Base-by-base conservation (phyloP, 257 asterid genomes). In the Nicotiana otophora region DNA sequence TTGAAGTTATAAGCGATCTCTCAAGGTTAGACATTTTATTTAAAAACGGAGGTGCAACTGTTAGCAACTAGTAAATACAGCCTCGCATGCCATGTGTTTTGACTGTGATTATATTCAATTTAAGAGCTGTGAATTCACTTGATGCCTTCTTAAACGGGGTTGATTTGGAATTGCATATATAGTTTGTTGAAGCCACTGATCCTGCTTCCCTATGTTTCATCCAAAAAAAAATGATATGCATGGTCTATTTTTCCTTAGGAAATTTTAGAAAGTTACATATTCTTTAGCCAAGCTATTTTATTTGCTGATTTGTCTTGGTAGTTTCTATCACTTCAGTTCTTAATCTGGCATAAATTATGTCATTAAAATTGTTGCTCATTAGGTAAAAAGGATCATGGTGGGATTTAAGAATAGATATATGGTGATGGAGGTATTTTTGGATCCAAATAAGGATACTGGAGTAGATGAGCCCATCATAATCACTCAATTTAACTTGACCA, bases 371-470 rank as follows among this genome's bases (percentile, higher is more conserved):
- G 48, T 68, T 14, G 70, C 20, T n/a, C 42, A 66, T 67, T 84
- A 87, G 90, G 83, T 82, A 86, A 85, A 79, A 53, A 86, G 16
- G 80, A 64, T 79, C 81, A 96, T 96, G 99, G 98, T 96, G 72
- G 98, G 93, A 17, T 96, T 96, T 81, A 93, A 92, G 90, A 96
- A 94, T 82, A 89, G 99, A 85, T 96, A 94, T 89, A 74, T 93
- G 91, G 90, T 94, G 75, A 88, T 92, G 95, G 98, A 93, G 89
- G 94, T 96, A 42, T 89, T 92, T 87, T 28, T 96, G 68, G 98
- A 96, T 86, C 99, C 98, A 23, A 87, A 89, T 80, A 96, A 90
- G 87, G 95, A 87, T 30, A 74, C 84, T 51, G 68, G 86, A 4
- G 81, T 84, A 74, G 91, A 87, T 77, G 98, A 94, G 11, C 98